These are phyloP conservation scores for Hippophae rhamnoides DNA, from an alignment of 306 rosid genomes.

Conservation along the genomic window DNA sequence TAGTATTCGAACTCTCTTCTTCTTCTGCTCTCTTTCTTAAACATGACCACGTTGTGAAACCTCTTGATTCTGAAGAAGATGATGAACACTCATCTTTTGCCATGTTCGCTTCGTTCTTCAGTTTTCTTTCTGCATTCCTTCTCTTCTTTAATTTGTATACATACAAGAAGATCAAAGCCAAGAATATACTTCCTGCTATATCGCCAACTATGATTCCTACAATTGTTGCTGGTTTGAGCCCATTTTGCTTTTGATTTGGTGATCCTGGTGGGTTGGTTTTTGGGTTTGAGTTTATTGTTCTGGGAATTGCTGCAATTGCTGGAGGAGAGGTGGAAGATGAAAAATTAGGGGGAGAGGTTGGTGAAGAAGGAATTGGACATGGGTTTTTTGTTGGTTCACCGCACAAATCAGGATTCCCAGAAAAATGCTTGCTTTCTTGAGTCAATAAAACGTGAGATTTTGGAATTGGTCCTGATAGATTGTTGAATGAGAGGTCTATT, in stretches of 20 bases:
- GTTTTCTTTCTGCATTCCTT: conserved; percentile 14
- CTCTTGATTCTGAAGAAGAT: conserved; percentile 49
- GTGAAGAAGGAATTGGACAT: conserved; percentile 56
- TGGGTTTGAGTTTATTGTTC: conserved; percentile 26
- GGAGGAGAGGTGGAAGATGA: conserved; percentile 57
- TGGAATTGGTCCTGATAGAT: conserved; percentile 58
- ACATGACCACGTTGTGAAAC: conserved; percentile 73
- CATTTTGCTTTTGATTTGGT: conserved; percentile 16
- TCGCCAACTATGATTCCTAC: conserved; percentile 74
- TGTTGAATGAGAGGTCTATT: conserved; percentile 71
- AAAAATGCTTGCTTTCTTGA: conserved; percentile 30
- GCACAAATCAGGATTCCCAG: conserved; percentile 56
- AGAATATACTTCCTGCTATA: conserved; percentile 32
- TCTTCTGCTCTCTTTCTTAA: conserved; percentile 51
- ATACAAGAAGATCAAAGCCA: conserved; percentile 41
- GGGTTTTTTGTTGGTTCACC: conserved; percentile 37
- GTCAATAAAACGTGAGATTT: conserved; percentile 27
- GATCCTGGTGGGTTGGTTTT: conserved; percentile 18
- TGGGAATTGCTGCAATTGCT: conserved; percentile 82
- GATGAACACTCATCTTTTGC: conserved; percentile 38
- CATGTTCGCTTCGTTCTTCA: conserved; percentile 27
- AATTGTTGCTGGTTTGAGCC: conserved; percentile 42
- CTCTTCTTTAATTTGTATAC: conserved; percentile 37
- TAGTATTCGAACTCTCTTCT: conserved; percentile 30
- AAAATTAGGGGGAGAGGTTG: conserved; percentile 30